Evolutionary conservation across 1,139 yeast genomes (phyloP), one percentile per base, ranked within the genome.

Genomic region (Pichia kudriavzevii): DNA sequence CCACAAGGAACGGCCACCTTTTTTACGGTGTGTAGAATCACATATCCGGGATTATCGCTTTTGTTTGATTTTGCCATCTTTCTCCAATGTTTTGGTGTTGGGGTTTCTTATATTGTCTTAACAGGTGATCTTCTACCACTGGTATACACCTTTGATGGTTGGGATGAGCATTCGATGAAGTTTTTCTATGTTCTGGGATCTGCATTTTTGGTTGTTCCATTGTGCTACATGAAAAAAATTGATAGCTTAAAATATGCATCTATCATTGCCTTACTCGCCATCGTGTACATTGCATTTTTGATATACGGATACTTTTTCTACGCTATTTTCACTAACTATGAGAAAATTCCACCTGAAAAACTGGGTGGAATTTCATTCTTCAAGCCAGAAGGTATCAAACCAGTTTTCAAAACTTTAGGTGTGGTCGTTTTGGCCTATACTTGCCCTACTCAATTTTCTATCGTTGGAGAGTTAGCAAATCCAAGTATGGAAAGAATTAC

Each of bases 401-500:
- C 79, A 1, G 67, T 87, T 10, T 67, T 85, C 38, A 73, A 87
- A 23, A 79, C 94, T 5, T 75, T 91, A 50, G 94, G 95, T n/a
- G 81, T 91, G 46, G 75, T 91, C 39, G 82, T 91, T 13, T 85
- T 93, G 63, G 97, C 97, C 4, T 93, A 76, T 58, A 88, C 97
- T 1, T 94, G 97, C 43, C 96, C 91, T 63, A 91, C 80, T 57
- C 81, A 91, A 78, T 88, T 83, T 58, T 79, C 95, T 8, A 82
- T 88, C 36, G 73, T 87, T 50, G 84, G 87, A 53, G 99, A 91
- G 60, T 66, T 91, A 32, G 60, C 61, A 31, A 72, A 73, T 44
- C 78, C 76, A 45, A 60, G 79, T 0, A 57, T 77, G 40, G 41
- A 57, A 5, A 69, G 71, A 33, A 65, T 80, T 32, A 50, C 68